These are phyloP conservation scores for Abrus precatorius DNA, from an alignment of 306 rosid species.

Conservation along the genomic window DNA sequence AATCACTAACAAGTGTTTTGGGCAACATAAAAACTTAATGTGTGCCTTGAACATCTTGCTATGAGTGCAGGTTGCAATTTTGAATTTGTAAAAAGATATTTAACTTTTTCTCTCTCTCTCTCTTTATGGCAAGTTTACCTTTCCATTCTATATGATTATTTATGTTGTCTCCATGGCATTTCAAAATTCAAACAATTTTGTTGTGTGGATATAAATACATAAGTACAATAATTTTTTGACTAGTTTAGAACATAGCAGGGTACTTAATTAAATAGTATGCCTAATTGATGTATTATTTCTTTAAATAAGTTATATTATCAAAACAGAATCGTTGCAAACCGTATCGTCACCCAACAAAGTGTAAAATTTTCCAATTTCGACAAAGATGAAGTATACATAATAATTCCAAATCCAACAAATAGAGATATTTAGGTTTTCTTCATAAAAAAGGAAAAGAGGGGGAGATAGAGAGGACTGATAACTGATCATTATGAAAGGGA, in stretches of 20 bases:
- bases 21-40: conserved; percentile 35
- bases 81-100: conserved; percentile 25
- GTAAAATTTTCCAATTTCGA: conserved; percentile 1
- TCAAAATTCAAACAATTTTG: neutral
- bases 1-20: conserved; percentile 33
- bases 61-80: conserved; percentile 22
- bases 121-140: conserved; percentile 34
- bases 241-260: neutral
- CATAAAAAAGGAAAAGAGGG: neutral
- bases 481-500: neutral
- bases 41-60: conserved; percentile 40
- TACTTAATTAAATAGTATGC: neutral
- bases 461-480: neutral
- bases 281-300: conserved; percentile 21
- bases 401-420: conserved; percentile 2
- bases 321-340: conserved; percentile 6
- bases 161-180: conserved; percentile 1
- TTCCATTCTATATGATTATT: conserved; percentile 33
- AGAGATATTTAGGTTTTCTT: neutral
- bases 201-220: conserved; percentile 16
- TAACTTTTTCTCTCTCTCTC: conserved; percentile 9
- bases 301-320: conserved; percentile 9
- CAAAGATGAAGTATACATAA: neutral
- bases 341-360: conserved; percentile 7
- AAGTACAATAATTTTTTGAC: neutral